Conservation (phyloP, 129 eudicot species). For the Silybum marianum region DNA sequence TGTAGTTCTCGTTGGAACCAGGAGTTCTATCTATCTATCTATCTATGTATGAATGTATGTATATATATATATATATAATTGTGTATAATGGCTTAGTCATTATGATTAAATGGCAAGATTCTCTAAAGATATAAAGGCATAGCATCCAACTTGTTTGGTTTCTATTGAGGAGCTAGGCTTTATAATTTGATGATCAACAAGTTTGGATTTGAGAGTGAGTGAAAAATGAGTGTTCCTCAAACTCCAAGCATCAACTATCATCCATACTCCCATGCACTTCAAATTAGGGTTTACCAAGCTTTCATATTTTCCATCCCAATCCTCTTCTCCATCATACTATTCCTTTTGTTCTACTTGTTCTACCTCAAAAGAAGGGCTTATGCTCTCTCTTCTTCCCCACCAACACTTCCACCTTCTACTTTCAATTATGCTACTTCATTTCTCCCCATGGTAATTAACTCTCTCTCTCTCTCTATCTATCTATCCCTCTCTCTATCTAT, state of each 20-base stretch:
- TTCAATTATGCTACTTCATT: conserved; percentile 21
- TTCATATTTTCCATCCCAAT: conserved; percentile 67
- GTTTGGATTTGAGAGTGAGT: not conserved
- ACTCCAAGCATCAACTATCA: conserved; percentile 21
- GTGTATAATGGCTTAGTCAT: not conserved
- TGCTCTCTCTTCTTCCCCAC: conserved; percentile 31
- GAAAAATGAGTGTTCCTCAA: conserved; percentile 1
- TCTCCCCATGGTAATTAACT: conserved; percentile 20
- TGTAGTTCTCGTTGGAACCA: not conserved
- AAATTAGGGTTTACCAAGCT: conserved; percentile 62
- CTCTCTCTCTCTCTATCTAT: not conserved
- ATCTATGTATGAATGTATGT: too few relatives aligned
- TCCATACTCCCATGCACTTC: conserved; percentile 52
- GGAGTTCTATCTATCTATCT: too few relatives aligned
- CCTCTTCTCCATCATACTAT: conserved; percentile 60
- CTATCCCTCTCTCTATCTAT: too few relatives aligned
- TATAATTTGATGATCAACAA: not conserved
- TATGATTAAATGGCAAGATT: not conserved
- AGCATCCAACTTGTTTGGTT: not conserved
- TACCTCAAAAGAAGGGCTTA: conserved; percentile 62
- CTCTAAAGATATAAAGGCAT: not conserved
- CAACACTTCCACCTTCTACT: conserved; percentile 40
- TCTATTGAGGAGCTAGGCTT: not conserved
- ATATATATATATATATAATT: too few relatives aligned
- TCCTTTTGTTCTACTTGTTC: conserved; percentile 58